Conservation (phyloP, 1,139 yeast genomes). For the Lodderomyces parapsilosis region DNA sequence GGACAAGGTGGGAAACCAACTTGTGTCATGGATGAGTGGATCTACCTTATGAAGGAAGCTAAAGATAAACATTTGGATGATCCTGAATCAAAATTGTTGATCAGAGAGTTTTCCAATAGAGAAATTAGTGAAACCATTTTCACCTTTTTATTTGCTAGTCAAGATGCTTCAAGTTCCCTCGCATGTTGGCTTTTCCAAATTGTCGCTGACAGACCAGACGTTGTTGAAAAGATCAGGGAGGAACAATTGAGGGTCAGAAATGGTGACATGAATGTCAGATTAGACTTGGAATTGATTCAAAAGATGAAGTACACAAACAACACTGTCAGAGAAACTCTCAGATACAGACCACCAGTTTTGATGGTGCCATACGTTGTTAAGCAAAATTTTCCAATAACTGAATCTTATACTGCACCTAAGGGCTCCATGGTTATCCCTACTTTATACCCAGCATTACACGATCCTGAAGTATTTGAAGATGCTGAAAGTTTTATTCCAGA, state of each 20-base stretch:
- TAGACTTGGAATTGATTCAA: conserved; percentile 73
- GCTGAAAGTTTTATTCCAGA: conserved; percentile 96
- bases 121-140: conserved; percentile 96
- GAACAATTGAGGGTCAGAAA: conserved; percentile 85
- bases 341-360: conserved; percentile 95
- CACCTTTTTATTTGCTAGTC: conserved; percentile 95
- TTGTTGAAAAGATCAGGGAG: conserved; percentile 77
- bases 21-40: conserved; percentile 97
- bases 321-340: conserved; percentile 88
- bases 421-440: conserved; percentile 97
- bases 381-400: conserved; percentile 78
- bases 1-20: conserved; percentile 71
- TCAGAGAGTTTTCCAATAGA: conserved; percentile 82
- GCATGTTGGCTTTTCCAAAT: conserved; percentile 98
- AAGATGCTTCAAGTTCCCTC: conserved; percentile 96
- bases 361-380: conserved; percentile 98
- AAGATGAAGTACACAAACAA: conserved; percentile 82
- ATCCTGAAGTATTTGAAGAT: conserved; percentile 90
- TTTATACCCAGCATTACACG: conserved; percentile 91
- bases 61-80: conserved; percentile 47
- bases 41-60: conserved; percentile 77
- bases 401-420: conserved; percentile 87
- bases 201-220: conserved; percentile 93
- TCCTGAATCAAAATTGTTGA: conserved; percentile 53
- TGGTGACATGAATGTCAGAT: conserved; percentile 63